A percentile compares a stretch with the other conserved stretches of the same genome.
phyloP scores from a whole-genome alignment of 352 stramenopile species.

The Phytophthora pseudosyringae region DNA sequence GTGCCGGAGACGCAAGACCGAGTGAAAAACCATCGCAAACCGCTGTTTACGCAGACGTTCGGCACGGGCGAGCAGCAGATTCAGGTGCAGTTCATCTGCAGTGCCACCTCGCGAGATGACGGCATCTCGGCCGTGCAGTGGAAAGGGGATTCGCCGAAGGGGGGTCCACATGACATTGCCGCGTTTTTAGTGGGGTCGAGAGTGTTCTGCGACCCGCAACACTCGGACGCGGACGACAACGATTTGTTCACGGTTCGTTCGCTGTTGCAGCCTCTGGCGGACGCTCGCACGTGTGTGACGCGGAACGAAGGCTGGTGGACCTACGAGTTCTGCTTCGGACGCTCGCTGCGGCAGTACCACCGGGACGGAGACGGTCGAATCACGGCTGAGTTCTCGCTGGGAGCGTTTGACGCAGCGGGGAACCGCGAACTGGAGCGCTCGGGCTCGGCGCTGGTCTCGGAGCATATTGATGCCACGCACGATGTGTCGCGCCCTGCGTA shows the following conservation, averaged over 20 bases:
- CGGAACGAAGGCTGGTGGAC: slow-evolving; percentile 87
- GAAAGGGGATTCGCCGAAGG: slow-evolving; percentile 15
- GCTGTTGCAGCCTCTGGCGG: slow-evolving; percentile 58
- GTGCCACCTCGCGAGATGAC: slow-evolving; percentile 48
- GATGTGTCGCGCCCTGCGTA: slow-evolving; percentile 73
- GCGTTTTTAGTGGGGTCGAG: slow-evolving; percentile 71
- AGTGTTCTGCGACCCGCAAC: slow-evolving; percentile 69
- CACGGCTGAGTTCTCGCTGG: slow-evolving; percentile 74
- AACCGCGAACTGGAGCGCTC: slow-evolving; percentile 58
- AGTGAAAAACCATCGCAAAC: slow-evolving; percentile 46
- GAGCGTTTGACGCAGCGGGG: slow-evolving; percentile 51
- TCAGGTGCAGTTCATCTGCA: slow-evolving; percentile 80
- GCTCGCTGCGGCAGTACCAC: slow-evolving; percentile 77
- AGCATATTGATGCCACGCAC: slow-evolving; percentile 83
- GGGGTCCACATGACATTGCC: slow-evolving; percentile 20
- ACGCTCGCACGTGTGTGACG: slow-evolving; percentile 69
- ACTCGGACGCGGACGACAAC: slow-evolving; percentile 53
- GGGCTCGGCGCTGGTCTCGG: slow-evolving; percentile 59
- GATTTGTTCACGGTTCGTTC: slow-evolving; percentile 58
- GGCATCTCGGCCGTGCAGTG: slow-evolving; percentile 55
- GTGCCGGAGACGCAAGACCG: slow-evolving; percentile 50
- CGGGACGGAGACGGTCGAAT: slow-evolving; percentile 68
- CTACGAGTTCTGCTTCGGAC: slow-evolving; percentile 85
- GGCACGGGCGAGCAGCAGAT: slow-evolving; percentile 34
- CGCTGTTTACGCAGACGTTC: slow-evolving; percentile 76